phyloP scores from a whole-genome alignment of 2,329 filamentous ascomycete genomes.

The Aphanocladium album region DNA sequence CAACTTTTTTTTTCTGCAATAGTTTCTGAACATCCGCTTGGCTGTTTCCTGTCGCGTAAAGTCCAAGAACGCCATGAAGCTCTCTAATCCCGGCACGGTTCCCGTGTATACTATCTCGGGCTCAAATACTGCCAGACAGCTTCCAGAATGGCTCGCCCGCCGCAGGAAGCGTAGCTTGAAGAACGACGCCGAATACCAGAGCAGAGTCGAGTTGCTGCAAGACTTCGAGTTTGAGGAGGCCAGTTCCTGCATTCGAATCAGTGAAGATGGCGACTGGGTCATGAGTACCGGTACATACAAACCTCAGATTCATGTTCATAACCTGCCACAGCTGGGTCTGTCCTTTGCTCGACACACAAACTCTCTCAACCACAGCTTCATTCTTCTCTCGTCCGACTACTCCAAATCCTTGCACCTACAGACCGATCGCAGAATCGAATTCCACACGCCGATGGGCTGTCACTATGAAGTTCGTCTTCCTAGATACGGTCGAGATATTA shows the following conservation, averaged over 20 bases:
- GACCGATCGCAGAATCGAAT: slow-evolving; percentile 83
- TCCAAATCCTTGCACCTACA: slow-evolving; percentile 93
- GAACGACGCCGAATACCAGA: slow-evolving; percentile 86
- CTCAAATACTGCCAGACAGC: slow-evolving; percentile 75
- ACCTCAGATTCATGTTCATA: slow-evolving; percentile 80
- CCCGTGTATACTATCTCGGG: slow-evolving; percentile 95
- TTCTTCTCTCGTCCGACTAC: slow-evolving; percentile 84
- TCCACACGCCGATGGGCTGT: slow-evolving; percentile 83
- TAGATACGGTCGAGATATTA: slow-evolving; percentile 82
- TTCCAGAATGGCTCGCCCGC: slow-evolving; percentile 93
- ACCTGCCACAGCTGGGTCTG: slow-evolving; percentile 87
- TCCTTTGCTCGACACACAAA: slow-evolving; percentile 91
- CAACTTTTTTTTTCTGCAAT: slow-evolving; percentile 17
- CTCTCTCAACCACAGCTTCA: slow-evolving; percentile 84
- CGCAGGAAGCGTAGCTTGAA: slow-evolving; percentile 88
- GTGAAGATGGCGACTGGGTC: slow-evolving; percentile 94
- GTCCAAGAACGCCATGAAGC: slow-evolving; percentile 57
- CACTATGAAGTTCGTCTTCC: slow-evolving; percentile 89
- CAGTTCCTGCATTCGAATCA: slow-evolving; percentile 81
- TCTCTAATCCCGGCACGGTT: slow-evolving; percentile 75
- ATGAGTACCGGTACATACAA: slow-evolving; percentile 83
- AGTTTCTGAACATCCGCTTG: background rate
- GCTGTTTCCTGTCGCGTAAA: background rate
- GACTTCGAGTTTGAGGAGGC: slow-evolving; percentile 98
- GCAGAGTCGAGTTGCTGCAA: slow-evolving; percentile 88